Evolutionary conservation across 106 monocot genomes (phyloP), one percentile per base, ranked within the genome.

Genomic region (Narthecium ossifragum): DNA sequence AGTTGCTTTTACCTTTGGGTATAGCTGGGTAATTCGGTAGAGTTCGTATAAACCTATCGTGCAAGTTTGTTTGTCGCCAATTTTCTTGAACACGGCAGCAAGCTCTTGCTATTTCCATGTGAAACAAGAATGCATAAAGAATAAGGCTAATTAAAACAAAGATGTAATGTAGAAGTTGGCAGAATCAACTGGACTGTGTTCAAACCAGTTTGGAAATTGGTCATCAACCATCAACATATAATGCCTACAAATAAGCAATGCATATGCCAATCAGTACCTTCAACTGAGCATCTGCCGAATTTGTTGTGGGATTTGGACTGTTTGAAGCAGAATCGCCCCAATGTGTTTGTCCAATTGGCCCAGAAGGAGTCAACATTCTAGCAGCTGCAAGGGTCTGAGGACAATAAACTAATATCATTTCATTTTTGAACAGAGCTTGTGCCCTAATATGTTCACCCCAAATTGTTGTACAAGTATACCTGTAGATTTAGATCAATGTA

Each of bases 71-170:
- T 98, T 98, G 59, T 98, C 98, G 14, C 98, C 98, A 46, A 98
- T 98, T 77, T 98, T 98, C 74, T 98, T 98, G 71, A 98, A 98
- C 0, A 98, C 81, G 3, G 98, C 84, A 71, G 98, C 90, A 63
- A 98, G 84, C 62, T 98, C 98, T 91, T 98, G 98, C 98, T 98
- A 71, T 78, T 63, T 57, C 26, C 17, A 17, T 26, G 27, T 52
- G 25, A 52, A 22, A 10, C 36, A 36, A 36, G 36, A 36, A n/a
- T n/a, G n/a, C n/a, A n/a, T n/a, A n/a, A n/a, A n/a, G n/a, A n/a
- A n/a, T n/a, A n/a, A n/a, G n/a, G n/a, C n/a, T n/a, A n/a, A n/a
- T n/a, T n/a, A n/a, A n/a, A n/a, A n/a, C n/a, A n/a, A n/a, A n/a
- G n/a, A n/a, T n/a, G n/a, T n/a, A n/a, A n/a, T n/a, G n/a, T n/a